Base-by-base conservation (phyloP, 164 flowering plant genomes). In the Paratinospora sagittata region DNA sequence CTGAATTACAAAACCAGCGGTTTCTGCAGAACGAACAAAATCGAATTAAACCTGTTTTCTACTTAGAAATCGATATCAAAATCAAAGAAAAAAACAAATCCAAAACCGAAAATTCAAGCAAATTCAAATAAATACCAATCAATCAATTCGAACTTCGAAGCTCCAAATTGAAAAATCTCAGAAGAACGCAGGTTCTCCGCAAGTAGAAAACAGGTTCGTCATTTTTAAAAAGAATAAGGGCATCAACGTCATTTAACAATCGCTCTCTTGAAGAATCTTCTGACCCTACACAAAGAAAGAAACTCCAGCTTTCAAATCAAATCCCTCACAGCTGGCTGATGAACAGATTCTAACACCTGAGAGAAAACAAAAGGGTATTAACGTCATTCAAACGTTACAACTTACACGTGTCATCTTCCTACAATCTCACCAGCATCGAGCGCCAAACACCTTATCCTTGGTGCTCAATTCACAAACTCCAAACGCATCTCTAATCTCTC, bases 381-480 rank as follows among this genome's bases (percentile, higher is more conserved):
- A 52, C 41, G 62, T 69, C 71, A 33, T 41, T 66, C 12, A n/a
- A 52, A 19, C 21, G 5, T 6, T 43, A 43, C 58, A 19, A 17
- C 23, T 52, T 6, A 52, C 2, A 17, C 45, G 13, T 41, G 45
- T 41, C 45, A 11, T 41, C 45, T 0, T 8, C 45, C 7, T 52
- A 17, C 17, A 13, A 27, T n/a, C 68, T 14, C 0, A 55, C 9
- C 8, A 2, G 24, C 19, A 27, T 45, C 34, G 41, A 16, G 71
- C 43, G 63, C 71, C 71, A 55, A 34, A 55, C 26, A 33, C 71
- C 63, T 69, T 52, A 69, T 69, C 71, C 71, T 21, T 66, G 34
- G 34, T 55, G 45, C 8, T 10, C 3, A 1, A 16, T 16, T 52
- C 64, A 3, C 64, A 8, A 52, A 8, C 60, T 17, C 60, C 23